These are phyloP conservation scores for Crithidia sp. DNA, from an alignment of 208 protist genomes.

Conservation along the genomic window DNA sequence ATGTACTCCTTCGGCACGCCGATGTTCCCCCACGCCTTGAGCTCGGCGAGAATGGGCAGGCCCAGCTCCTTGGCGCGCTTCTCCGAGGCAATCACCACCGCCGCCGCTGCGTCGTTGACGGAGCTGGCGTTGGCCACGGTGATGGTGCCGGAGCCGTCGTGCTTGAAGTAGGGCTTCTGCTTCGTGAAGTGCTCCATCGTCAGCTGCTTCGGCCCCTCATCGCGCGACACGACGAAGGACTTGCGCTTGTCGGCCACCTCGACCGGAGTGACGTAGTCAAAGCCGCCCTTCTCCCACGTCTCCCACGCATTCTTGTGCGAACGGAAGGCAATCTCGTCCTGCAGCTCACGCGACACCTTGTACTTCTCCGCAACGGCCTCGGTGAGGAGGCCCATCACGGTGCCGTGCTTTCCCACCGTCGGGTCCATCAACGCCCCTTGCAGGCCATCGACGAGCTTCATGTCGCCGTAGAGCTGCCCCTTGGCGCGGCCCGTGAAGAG, in stretches of 20 bases:
- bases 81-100: conserved; percentile 82
- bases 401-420: conserved; percentile 57
- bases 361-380: conserved; percentile 90
- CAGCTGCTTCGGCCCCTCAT: conserved; percentile 91
- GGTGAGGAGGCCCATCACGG: conserved; percentile 65
- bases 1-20: conserved; percentile 92
- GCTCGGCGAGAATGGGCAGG: conserved; percentile 85
- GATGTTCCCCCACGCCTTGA: conserved; percentile 89
- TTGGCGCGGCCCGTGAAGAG: conserved; percentile 53
- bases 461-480: conserved; percentile 63
- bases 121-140: conserved; percentile 92
- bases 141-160: conserved; percentile 87
- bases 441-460: conserved; percentile 57
- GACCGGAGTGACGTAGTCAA: conserved; percentile 92
- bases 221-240: conserved; percentile 51
- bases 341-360: conserved; percentile 85
- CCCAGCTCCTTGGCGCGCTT: conserved; percentile 77
- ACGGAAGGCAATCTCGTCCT: conserved; percentile 92
- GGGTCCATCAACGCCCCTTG: conserved; percentile 53
- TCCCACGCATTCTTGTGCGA: conserved; percentile 88
- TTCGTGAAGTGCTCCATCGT: conserved; percentile 84
- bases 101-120: conserved; percentile 92
- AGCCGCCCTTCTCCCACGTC: conserved; percentile 80
- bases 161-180: conserved; percentile 89
- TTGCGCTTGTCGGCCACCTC: conserved; percentile 59